These are phyloP conservation scores for Fusarium vanettenii DNA, from an alignment of 2,329 filamentous ascomycete species.

Conservation along the genomic window DNA sequence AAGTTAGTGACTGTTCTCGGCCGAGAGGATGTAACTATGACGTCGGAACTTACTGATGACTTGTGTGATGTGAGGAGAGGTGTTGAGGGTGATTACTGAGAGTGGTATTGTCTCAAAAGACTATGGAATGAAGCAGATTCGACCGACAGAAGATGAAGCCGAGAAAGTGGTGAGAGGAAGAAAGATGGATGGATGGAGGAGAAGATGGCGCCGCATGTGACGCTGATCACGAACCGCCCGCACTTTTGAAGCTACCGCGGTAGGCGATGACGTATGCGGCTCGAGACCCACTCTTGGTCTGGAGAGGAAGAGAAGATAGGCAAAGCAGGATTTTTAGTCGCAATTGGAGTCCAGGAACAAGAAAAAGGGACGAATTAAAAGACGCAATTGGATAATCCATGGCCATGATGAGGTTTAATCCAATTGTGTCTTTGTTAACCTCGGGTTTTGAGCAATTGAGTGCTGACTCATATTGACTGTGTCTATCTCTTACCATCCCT, in stretches of 20 bases:
- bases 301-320: neutral
- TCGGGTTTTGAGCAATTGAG: neutral
- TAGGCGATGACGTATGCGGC: slow-evolving; percentile 44
- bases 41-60: slow-evolving; percentile 31
- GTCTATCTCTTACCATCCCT: slow-evolving; percentile 43
- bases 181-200: slow-evolving; percentile 17
- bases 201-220: slow-evolving; percentile 37
- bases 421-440: neutral
- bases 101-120: neutral
- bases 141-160: neutral
- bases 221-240: slow-evolving; percentile 35
- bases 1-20: slow-evolving; percentile 33
- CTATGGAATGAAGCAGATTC: neutral
- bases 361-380: slow-evolving; percentile 20
- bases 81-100: neutral
- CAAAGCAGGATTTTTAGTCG: slow-evolving; percentile 39
- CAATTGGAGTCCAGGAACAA: slow-evolving; percentile 34
- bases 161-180: slow-evolving; percentile 19
- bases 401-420: neutral
- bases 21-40: slow-evolving; percentile 19
- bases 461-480: neutral
- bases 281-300: slow-evolving; percentile 32
- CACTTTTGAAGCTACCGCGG: slow-evolving; percentile 31
- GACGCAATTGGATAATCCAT: slow-evolving; percentile 7
- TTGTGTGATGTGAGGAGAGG: slow-evolving; percentile 12